Percentiles rank a stretch among this genome's conserved stretches.
These are phyloP conservation scores for Scleroderma citrinum DNA, from an alignment of 768 basidiomycete genomes.

Conservation along the genomic window DNA sequence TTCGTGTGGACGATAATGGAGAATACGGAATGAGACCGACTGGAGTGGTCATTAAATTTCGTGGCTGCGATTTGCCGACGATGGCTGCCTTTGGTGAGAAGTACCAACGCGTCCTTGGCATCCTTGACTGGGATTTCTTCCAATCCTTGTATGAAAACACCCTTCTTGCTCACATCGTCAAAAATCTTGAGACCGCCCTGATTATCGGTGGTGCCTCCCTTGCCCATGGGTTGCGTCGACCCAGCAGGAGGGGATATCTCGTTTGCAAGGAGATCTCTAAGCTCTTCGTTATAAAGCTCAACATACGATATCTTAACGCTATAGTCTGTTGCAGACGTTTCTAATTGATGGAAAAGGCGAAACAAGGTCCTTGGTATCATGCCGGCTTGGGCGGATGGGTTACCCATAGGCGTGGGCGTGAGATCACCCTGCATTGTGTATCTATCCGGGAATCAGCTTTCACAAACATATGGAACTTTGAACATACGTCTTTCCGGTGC, in stretches of 20 bases:
- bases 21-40: constrained; percentile 97
- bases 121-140: constrained; percentile 86
- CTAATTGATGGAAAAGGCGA: constrained; percentile 84
- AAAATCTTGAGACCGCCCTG: constrained; percentile 79
- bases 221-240: constrained; percentile 73
- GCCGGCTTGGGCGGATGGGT: constrained; percentile 84
- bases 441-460: constrained; percentile 32
- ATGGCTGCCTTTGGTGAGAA: constrained; percentile 85
- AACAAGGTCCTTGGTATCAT: constrained; percentile 95
- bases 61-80: constrained; percentile 92
- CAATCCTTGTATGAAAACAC: constrained; percentile 90
- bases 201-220: constrained; percentile 43
- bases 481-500: constrained; percentile 95
- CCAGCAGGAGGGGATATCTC: constrained; percentile 71
- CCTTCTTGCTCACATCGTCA: constrained; percentile 83
- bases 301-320: constrained; percentile 92
- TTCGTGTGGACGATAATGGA: constrained; percentile 93
- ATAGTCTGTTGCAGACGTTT: constrained; percentile 70
- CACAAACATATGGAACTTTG: not conserved
- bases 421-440: constrained; percentile 99
- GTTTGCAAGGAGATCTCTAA: constrained; percentile 82
- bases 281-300: constrained; percentile 97
- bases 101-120: constrained; percentile 72
- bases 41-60: constrained; percentile 96
- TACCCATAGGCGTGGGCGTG: constrained; percentile 73